Evolutionary conservation across 805 yeast genomes (phyloP).

Genomic region (Yamadazyma laniorum): DNA sequence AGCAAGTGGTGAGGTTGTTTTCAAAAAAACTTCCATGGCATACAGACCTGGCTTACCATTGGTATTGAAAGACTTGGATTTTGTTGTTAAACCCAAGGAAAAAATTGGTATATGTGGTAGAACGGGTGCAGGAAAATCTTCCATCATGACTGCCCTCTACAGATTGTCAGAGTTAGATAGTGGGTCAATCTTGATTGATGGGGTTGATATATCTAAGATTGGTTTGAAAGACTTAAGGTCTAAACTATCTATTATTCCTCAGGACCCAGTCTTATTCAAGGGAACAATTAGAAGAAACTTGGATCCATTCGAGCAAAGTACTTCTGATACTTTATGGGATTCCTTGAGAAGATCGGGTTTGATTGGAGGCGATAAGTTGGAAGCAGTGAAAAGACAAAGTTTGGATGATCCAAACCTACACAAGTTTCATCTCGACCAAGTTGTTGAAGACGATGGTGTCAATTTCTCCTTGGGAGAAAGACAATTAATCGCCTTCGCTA

Average conservation of each 20-base stretch:
- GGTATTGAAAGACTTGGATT: slow-evolving; percentile 47
- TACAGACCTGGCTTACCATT: slow-evolving; percentile 60
- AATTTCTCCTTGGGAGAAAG: slow-evolving; percentile 76
- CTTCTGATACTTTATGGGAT: slow-evolving; percentile 56
- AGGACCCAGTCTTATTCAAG: slow-evolving; percentile 63
- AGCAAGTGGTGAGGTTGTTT: slow-evolving; percentile 42
- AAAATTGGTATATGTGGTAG: slow-evolving; percentile 86
- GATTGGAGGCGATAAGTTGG: slow-evolving; percentile 34
- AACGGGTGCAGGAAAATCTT: slow-evolving; percentile 82
- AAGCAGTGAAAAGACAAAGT: slow-evolving; percentile 27
- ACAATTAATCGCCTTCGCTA: slow-evolving; percentile 77
- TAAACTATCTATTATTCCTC: slow-evolving; percentile 63
- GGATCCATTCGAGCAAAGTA: slow-evolving; percentile 55
- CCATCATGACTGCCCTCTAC: slow-evolving; percentile 62
- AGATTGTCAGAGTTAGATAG: slow-evolving; percentile 49
- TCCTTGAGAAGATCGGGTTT: slow-evolving; percentile 56
- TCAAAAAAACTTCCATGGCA: slow-evolving; percentile 48
- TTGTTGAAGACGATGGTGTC: slow-evolving; percentile 63
- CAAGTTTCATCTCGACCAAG: slow-evolving; percentile 43
- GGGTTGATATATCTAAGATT: slow-evolving; percentile 47
- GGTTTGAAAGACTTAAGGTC: slow-evolving; percentile 56
- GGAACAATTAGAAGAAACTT: slow-evolving; percentile 57
- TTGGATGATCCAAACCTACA: slow-evolving; percentile 20
- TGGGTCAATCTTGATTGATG: slow-evolving; percentile 57
- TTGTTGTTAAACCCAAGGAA: slow-evolving; percentile 51